These are phyloP conservation scores for Murraya koenigii DNA, from an alignment of 345 rosid genomes.

Conservation along the genomic window DNA sequence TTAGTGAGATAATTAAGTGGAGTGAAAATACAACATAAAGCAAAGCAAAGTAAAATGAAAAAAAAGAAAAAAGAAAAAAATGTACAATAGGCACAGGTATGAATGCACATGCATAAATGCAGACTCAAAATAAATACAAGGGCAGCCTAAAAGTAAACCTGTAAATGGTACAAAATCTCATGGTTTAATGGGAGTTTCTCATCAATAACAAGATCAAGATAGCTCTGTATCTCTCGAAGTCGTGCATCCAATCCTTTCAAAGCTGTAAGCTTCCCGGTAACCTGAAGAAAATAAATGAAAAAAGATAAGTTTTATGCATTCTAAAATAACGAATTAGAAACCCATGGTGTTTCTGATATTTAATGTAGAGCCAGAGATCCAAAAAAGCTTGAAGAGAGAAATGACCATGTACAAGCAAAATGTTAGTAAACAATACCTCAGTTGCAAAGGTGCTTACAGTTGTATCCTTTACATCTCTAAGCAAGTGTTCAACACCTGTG, in stretches of 20 bases:
- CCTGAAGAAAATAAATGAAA: constrained; percentile 32
- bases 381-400: not conserved
- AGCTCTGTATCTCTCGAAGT: constrained; percentile 55
- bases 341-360: not conserved
- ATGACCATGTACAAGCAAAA: not conserved
- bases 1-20: not conserved
- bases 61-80: not conserved
- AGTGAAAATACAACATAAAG: not conserved
- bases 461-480: constrained; percentile 87
- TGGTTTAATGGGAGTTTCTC: constrained; percentile 74
- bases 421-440: constrained; percentile 41
- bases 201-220: constrained; percentile 76
- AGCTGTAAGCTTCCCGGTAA: constrained; percentile 69
- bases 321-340: not conserved
- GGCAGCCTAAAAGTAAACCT: constrained; percentile 36
- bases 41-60: constrained; percentile 11
- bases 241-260: constrained; percentile 83
- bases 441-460: constrained; percentile 84
- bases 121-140: not conserved
- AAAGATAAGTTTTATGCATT: not conserved
- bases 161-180: constrained; percentile 76
- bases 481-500: constrained; percentile 77
- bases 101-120: not conserved
- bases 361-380: not conserved
- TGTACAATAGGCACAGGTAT: not conserved